Evolutionary conservation across 1,284 basidiomycete species (phyloP), one percentile per base, ranked within the genome.

Genomic region (Hypsizygus ulmarius): DNA sequence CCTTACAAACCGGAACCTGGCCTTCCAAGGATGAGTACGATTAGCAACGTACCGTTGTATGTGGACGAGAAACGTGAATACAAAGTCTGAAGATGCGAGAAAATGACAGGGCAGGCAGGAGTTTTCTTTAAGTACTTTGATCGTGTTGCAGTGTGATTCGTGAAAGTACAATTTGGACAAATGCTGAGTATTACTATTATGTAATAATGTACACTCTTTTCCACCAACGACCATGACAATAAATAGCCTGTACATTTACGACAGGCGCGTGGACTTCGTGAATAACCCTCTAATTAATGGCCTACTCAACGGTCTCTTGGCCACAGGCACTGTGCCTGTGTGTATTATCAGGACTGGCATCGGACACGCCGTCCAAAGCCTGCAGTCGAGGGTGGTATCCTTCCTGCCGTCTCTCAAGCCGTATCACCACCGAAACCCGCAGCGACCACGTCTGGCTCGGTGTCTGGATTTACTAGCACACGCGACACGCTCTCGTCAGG

Each of bases 271-370:
- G 44, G 35, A 45, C 36, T 38, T n/a, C 45, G 49, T 49, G 42
- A 29, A 54, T 52, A 28, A 43, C 37, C 19, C 25, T 41, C n/a
- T n/a, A 28, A 25, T 12, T 30, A 37, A 39, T 51, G 7, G 16
- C n/a, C 14, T 44, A 14, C 33, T 51, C 44, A 47, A 54, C 40
- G 10, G 36, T 25, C 9, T 9, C 28, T 40, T 32, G 18, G n/a
- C 37, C 32, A 44, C 63, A 96, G 93, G 62, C 92, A 95, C 64
- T 96, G 93, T 64, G 79, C 79, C 38, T 93, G 91, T 64, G 79
- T 96, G 41, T 96, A 93, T 70, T 96, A 95, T 67, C 93, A 95
- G 59, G 91, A 94, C 66, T 94, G 91, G 90, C 88, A 93, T 60
- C 82, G 93, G 42, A 84, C 87, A 0, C 81, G 79, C 47, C 78